phyloP scores from a whole-genome alignment of 345 rosid species.

The Camelina laxa region DNA sequence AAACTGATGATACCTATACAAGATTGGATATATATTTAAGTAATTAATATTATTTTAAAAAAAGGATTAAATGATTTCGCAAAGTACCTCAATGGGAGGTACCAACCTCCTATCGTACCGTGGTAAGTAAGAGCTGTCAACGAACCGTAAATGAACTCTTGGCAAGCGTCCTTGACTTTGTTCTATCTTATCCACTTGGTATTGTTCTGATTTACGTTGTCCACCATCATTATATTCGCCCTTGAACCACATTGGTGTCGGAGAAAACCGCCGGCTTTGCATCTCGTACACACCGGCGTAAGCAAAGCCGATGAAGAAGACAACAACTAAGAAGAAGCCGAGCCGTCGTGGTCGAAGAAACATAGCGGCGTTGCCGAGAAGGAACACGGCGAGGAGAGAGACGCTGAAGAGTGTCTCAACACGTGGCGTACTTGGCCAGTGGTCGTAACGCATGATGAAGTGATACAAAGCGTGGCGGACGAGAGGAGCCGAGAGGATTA shows the following conservation, averaged over 20 bases:
- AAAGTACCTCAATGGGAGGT: no score
- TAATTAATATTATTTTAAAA: no score
- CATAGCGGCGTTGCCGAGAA: neutral
- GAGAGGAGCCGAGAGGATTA: no score
- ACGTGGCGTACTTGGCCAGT: no score
- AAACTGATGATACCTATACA: no score
- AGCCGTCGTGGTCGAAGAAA: neutral
- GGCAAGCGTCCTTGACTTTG: conserved; percentile 14
- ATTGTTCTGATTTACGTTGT: neutral
- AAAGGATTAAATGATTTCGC: no score
- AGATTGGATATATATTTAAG: no score
- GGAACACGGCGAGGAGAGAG: neutral
- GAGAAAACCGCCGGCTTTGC: neutral
- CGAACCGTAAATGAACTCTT: neutral
- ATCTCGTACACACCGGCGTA: conserved; percentile 8
- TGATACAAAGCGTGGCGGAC: no score
- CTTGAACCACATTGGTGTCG: neutral
- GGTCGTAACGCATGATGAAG: no score
- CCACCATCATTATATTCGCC: no score
- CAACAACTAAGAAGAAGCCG: neutral
- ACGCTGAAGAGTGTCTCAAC: neutral
- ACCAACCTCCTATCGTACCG: neutral
- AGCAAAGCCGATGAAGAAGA: neutral
- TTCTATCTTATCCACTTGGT: conserved; percentile 2
- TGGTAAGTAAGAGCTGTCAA: neutral